Percentiles rank a stretch among this genome's conserved stretches.
These are phyloP conservation scores for Rhizopus stolonifer DNA, from an alignment of 371 early-diverging fungal genomes.

Conservation along the genomic window DNA sequence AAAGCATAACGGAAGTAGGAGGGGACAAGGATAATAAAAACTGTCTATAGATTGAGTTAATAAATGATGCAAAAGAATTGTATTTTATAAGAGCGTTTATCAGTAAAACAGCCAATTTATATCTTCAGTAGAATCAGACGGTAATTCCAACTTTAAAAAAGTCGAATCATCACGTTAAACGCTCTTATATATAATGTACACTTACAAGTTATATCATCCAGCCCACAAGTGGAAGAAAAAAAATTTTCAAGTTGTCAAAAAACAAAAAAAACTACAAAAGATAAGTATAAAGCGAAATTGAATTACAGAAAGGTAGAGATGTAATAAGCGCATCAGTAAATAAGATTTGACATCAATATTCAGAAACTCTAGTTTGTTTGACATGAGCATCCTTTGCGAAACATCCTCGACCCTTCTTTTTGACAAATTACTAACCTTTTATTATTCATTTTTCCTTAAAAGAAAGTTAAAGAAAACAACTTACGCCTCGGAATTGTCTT, in stretches of 20 bases:
- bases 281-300: too few relatives aligned
- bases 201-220: conserved; percentile 5
- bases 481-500: too few relatives aligned
- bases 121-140: conserved; percentile 44
- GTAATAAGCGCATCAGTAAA: conserved; percentile 45
- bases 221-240: background rate
- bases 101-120: conserved; percentile 48
- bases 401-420: background rate
- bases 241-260: too few relatives aligned
- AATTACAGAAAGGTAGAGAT: too few relatives aligned
- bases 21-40: too few relatives aligned
- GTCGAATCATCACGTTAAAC: conserved; percentile 40
- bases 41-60: background rate
- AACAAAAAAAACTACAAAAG: conserved; percentile 1
- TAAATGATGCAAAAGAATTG: background rate
- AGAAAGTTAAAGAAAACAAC: too few relatives aligned
- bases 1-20: too few relatives aligned
- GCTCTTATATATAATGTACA: conserved; percentile 4
- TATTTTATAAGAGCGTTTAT: conserved; percentile 8
- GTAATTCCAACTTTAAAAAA: conserved; percentile 52
- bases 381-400: conserved; percentile 44
- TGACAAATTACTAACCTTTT: conserved; percentile 13
- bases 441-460: conserved; percentile 3
- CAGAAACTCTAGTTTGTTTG: conserved; percentile 65
- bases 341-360: conserved; percentile 44